Conservation (phyloP, 805 yeast species). For the Cyberlindnera mrakii region DNA sequence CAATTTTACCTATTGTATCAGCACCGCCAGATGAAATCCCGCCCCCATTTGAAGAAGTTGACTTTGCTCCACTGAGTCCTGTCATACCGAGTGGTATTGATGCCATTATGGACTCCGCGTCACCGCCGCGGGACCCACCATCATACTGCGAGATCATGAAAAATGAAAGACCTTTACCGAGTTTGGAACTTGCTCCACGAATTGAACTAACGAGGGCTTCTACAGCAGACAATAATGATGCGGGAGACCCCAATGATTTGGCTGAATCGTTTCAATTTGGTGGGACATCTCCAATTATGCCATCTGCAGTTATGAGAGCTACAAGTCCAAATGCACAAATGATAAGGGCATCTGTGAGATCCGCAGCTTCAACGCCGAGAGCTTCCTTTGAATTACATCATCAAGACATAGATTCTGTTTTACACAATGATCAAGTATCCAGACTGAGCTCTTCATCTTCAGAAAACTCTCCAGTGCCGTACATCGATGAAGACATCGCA, state of each 20-base stretch:
- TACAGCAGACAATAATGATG: slow-evolving; percentile 4
- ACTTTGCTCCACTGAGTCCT: slow-evolving; percentile 1
- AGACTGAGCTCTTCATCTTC: slow-evolving; percentile 12
- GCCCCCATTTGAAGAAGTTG: slow-evolving; percentile 49
- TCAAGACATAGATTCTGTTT: neutral
- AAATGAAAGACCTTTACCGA: slow-evolving; percentile 3
- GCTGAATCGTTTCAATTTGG: slow-evolving; percentile 26
- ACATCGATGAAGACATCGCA: slow-evolving; percentile 7
- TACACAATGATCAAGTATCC: slow-evolving; percentile 2
- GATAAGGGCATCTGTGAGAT: slow-evolving; percentile 13
- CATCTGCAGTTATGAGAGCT: slow-evolving; percentile 28
- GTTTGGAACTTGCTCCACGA: slow-evolving; percentile 5
- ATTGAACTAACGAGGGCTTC: slow-evolving; percentile 14
- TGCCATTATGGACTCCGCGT: slow-evolving; percentile 12
- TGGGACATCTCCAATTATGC: slow-evolving; percentile 29
- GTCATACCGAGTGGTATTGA: slow-evolving; percentile 9
- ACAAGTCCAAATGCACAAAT: slow-evolving; percentile 24
- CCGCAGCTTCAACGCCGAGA: slow-evolving; percentile 14
- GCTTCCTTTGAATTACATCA: slow-evolving; percentile 8
- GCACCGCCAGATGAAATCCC: slow-evolving; percentile 43
- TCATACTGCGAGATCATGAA: slow-evolving; percentile 26
- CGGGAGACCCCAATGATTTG: slow-evolving; percentile 24
- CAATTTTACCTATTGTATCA: slow-evolving; percentile 37
- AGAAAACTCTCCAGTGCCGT: slow-evolving; percentile 2
- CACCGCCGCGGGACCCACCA: slow-evolving; percentile 30